Percentiles rank a stretch among this genome's conserved stretches.
Conservation (phyloP, 139 green algal genomes). For the Limnomonas spitsbergensis region DNA sequence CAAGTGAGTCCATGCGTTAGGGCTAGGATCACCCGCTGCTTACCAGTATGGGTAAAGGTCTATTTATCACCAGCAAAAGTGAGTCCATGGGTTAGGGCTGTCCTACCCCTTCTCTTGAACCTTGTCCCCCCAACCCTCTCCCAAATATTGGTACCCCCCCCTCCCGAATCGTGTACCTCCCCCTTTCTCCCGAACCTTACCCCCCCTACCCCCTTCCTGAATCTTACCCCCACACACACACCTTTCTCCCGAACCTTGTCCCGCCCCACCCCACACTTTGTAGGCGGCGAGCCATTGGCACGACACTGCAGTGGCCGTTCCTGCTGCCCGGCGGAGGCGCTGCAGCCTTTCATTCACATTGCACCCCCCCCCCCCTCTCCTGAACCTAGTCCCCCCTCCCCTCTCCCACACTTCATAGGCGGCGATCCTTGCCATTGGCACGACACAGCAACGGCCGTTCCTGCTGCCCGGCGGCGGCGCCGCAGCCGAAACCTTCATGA, state of each 20-base stretch:
- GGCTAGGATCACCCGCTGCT: not conserved
- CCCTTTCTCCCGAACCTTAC: too few relatives aligned
- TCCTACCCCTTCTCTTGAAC: too few relatives aligned
- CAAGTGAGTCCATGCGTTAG: constrained; percentile 34
- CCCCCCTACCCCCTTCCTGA: too few relatives aligned
- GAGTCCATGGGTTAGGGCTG: not conserved
- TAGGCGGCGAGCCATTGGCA: constrained; percentile 75
- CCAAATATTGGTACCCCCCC: constrained; percentile 27
- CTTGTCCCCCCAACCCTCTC: constrained; percentile 61
- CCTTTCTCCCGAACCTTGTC: too few relatives aligned
- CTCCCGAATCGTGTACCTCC: constrained; percentile 39
- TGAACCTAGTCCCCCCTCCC: constrained; percentile 63
- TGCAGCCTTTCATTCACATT: too few relatives aligned
- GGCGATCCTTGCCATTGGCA: constrained; percentile 76
- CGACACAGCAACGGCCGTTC: constrained; percentile 49
- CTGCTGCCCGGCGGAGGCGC: not conserved
- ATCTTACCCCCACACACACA: too few relatives aligned
- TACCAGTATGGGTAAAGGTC: too few relatives aligned
- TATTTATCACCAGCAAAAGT: not conserved
- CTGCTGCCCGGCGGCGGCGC: not conserved
- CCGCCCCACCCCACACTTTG: too few relatives aligned
- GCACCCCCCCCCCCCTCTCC: too few relatives aligned
- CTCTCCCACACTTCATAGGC: constrained; percentile 48
- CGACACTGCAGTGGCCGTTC: constrained; percentile 49
- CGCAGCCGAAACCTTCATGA: not conserved